Percentiles rank a stretch among this genome's conserved stretches.
These are phyloP conservation scores for Magnolia kwangsiensis DNA, from an alignment of 164 flowering plant genomes.

Conservation along the genomic window DNA sequence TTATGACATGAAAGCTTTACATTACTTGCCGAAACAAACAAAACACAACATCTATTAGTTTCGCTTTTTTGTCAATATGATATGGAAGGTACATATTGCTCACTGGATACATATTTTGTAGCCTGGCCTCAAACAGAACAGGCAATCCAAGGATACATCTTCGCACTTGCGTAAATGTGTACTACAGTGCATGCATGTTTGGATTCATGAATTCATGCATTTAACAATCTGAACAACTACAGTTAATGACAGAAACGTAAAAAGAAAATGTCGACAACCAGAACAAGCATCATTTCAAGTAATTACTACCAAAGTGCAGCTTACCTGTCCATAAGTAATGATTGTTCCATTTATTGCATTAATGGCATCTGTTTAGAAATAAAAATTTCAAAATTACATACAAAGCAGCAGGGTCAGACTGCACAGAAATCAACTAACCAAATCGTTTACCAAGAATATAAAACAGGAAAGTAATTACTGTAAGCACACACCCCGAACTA, in stretches of 20 bases:
- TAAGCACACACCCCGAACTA: slow-evolving; percentile 50
- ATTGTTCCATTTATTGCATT: slow-evolving; percentile 74
- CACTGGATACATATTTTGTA: background rate
- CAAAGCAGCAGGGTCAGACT: background rate
- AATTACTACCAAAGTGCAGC: background rate
- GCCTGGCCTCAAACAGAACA: background rate
- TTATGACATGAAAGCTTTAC: background rate
- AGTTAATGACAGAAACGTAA: too few relatives aligned
- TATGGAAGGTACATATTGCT: background rate
- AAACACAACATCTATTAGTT: background rate
- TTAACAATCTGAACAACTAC: too few relatives aligned
- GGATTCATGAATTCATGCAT: too few relatives aligned
- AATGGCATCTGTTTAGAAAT: slow-evolving; percentile 48
- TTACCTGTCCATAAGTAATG: slow-evolving; percentile 86
- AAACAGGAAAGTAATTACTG: background rate
- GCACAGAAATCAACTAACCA: background rate
- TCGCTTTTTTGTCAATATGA: background rate
- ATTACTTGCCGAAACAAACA: background rate
- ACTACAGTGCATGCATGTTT: too few relatives aligned
- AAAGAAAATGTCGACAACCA: too few relatives aligned
- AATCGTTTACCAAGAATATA: background rate
- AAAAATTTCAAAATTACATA: slow-evolving; percentile 1
- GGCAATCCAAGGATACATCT: too few relatives aligned
- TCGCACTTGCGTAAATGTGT: too few relatives aligned
- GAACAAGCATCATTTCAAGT: too few relatives aligned